Evolutionary conservation across 208 protist genomes (phyloP).

Genomic region (Acanthamoeba rhysodes): DNA sequence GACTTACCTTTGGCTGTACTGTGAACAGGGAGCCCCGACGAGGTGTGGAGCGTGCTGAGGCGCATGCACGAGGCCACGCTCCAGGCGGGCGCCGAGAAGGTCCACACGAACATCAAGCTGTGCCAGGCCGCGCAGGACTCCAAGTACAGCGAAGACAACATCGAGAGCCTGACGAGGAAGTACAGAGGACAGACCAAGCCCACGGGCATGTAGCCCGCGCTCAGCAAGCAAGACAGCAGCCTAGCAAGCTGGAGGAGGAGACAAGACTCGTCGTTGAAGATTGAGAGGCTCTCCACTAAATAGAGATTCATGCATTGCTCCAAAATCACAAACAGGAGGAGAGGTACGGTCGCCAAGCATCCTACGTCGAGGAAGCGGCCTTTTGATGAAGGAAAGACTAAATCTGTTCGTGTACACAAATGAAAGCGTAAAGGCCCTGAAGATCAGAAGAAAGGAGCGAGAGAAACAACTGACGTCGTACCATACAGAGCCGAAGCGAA

Average conservation of each 20-base stretch:
- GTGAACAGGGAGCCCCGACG: conserved; percentile 24
- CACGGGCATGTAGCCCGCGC: neutral
- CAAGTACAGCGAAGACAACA: conserved; percentile 54
- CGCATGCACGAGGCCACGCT: conserved; percentile 66
- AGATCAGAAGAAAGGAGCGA: neutral
- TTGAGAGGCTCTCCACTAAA: neutral
- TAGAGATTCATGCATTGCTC: neutral
- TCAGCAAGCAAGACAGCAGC: neutral
- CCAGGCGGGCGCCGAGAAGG: conserved; percentile 47
- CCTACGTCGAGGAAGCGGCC: too few relatives aligned
- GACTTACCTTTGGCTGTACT: neutral
- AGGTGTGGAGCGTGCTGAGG: conserved; percentile 61
- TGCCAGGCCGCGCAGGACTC: conserved; percentile 22
- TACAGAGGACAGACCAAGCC: conserved; percentile 66
- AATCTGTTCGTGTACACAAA: neutral
- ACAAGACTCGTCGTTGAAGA: neutral
- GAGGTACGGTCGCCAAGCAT: too few relatives aligned
- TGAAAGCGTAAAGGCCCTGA: neutral
- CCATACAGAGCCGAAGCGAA: neutral
- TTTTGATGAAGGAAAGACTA: too few relatives aligned
- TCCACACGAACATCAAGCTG: conserved; percentile 75
- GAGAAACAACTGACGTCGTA: neutral
- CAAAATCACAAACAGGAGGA: too few relatives aligned
- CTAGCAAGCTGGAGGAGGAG: neutral
- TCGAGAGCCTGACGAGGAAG: conserved; percentile 44